Percentiles rank a stretch among this genome's conserved stretches.
Conservation (phyloP, 2,329 filamentous ascomycete genomes). For the Myrmaecium sp. region DNA sequence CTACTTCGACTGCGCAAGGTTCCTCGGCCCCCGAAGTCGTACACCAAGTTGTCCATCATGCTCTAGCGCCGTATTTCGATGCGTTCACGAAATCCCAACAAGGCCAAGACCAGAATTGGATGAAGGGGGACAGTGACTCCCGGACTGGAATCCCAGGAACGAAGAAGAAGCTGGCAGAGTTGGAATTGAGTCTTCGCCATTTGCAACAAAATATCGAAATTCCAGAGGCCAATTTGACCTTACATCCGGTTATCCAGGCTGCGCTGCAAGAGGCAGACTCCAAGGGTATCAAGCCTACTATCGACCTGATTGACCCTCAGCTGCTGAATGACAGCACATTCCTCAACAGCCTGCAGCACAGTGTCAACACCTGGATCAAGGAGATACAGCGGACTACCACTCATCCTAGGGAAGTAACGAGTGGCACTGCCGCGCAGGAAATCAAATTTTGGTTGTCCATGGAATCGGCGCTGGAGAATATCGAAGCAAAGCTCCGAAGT, state of each 20-base stretch:
- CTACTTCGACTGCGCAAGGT: slow-evolving; percentile 50
- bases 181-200: slow-evolving; percentile 79
- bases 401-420: slow-evolving; percentile 67
- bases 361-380: slow-evolving; percentile 96
- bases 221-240: slow-evolving; percentile 70
- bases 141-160: slow-evolving; percentile 94
- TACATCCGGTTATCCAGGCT: slow-evolving; percentile 75
- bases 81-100: slow-evolving; percentile 61
- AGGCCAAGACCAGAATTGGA: slow-evolving; percentile 32
- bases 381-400: slow-evolving; percentile 95
- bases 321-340: slow-evolving; percentile 82
- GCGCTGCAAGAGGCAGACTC: slow-evolving; percentile 64
- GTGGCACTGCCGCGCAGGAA: slow-evolving; percentile 78
- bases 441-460: slow-evolving; percentile 99
- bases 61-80: slow-evolving; percentile 91
- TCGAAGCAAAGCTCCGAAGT: slow-evolving; percentile 74
- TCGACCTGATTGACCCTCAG: slow-evolving; percentile 58
- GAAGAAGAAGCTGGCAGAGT: slow-evolving; percentile 89
- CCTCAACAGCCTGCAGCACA: slow-evolving; percentile 82
- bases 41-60: slow-evolving; percentile 80
- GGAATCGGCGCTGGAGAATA: slow-evolving; percentile 82
- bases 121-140: slow-evolving; percentile 68
- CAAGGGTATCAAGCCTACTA: slow-evolving; percentile 49
- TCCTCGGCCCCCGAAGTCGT: slow-evolving; percentile 63
- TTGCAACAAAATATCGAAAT: slow-evolving; percentile 98